phyloP scores from a whole-genome alignment of 768 basidiomycete genomes.

The Crucibulum laeve region DNA sequence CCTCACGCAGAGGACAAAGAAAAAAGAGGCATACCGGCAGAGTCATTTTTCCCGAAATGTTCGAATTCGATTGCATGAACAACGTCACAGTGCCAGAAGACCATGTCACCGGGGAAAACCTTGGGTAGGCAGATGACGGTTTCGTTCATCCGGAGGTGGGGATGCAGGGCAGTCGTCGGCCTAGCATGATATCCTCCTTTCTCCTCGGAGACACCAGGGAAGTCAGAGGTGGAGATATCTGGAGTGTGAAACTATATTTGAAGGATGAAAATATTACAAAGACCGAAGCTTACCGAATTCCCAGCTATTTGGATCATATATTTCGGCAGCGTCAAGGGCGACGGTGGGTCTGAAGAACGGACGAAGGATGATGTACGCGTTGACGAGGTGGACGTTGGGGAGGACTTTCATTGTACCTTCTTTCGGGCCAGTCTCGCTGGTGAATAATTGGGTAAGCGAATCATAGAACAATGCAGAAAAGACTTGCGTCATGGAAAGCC shows the following conservation, averaged over 20 bases:
- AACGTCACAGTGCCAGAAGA: constrained; percentile 57
- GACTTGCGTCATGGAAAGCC: constrained; percentile 48
- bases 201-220: constrained; percentile 29
- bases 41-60: constrained; percentile 41
- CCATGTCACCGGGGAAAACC: constrained; percentile 64
- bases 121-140: constrained; percentile 62
- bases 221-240: constrained; percentile 38
- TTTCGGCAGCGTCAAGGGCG: constrained; percentile 23
- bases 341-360: constrained; percentile 59
- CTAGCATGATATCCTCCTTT: not conserved
- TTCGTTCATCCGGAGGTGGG: constrained; percentile 46
- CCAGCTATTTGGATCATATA: constrained; percentile 38
- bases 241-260: not conserved
- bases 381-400: constrained; percentile 50
- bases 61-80: constrained; percentile 25
- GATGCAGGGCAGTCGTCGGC: constrained; percentile 12
- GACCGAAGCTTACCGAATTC: constrained; percentile 22
- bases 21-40: constrained; percentile 10
- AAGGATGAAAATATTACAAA: not conserved
- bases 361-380: constrained; percentile 53
- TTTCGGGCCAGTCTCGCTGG: constrained; percentile 45
- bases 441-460: constrained; percentile 1
- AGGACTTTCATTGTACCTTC: constrained; percentile 58
- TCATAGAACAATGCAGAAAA: constrained; percentile 21
- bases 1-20: not conserved